Evolutionary conservation across 176 grass and related monocot genomes (phyloP), one percentile per base, ranked within the genome.

Genomic region (Chrysopogon serrulatus): DNA sequence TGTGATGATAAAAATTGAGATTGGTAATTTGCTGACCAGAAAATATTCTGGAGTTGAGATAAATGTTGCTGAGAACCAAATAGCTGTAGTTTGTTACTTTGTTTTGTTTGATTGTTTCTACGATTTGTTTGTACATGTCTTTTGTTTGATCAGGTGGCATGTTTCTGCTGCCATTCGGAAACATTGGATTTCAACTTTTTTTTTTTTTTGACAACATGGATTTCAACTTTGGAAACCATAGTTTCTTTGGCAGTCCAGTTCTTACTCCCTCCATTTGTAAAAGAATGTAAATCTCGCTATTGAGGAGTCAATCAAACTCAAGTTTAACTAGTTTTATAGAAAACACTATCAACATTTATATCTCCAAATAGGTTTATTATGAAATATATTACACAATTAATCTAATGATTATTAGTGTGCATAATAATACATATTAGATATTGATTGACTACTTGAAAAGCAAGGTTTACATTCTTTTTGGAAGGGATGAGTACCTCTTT

Each of bases 1-100:
- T 33, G 30, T 91, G 90, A 72, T 77, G 85, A 87, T 82, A 80
- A 70, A 83, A 82, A 76, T 34, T 69, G 85, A 85, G 86, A 85
- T 62, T 34, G 86, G 86, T 82, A 85, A 39, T 86, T 85, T 88
- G 26, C 82, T 88, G 82, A 86, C 90, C 90, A 68, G 77, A 85
- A 71, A 24, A 24, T 75, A 75, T 79, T 17, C 30, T 65, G 8
- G 33, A 77, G 32, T 16, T 30, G 62, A 62, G n/a, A 78, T 44
- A 24, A 66, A 57, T 15, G 13, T 54, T 86, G 6, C 47, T 30
- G 18, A 33, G 48, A 49, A 17, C 15, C 26, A 73, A 45, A 21
- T 44, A 59, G 18, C 2, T 18, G 32, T 43, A 17, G 28, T 66
- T 86, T 53, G 23, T 49, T 34, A 24, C 23, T 1, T 57, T 57